Base-by-base conservation (phyloP, 169 alveolate species). In the Neospora caninum region DNA sequence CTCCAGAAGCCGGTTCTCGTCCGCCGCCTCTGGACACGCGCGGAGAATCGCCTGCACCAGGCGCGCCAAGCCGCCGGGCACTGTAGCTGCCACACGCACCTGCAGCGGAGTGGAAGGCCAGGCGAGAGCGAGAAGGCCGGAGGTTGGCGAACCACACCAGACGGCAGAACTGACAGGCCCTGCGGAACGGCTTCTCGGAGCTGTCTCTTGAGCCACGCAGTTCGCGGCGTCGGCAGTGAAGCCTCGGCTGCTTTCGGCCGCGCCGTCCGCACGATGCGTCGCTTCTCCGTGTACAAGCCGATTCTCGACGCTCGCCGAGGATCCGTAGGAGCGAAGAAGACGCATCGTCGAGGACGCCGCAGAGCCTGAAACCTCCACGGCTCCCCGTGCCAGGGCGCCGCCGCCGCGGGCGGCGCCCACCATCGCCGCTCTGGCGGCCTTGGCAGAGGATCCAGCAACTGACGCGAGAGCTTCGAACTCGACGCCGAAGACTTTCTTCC, bases 341-440 rank as follows among this genome's bases (percentile, higher is more conserved):
- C 73, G 73, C 73, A 78, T 18, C 45, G 49, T 78, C 29, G 45
- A 78, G 42, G 86, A 36, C 39, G 86, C 39, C 22, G 86, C 39
- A 9, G 42, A 18, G 45, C 86, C 45, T 7, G 89, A 82, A 29
- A 27, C 89, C n/a, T 27, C 89, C 25, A 38, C 39, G 25, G 89
- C 89, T 18, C 89, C 89, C 67, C 31, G 89, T 27, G 89, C 86
- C n/a, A n/a, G 64, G 31, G 89, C 89, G 27, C 69, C 64, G 89
- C 89, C 89, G 18, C 64, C 89, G 38, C 67, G 53, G 25, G 89
- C 89, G 1, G 41, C 89, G 38, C 89, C 89, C 36, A 43, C 89
- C 38, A 82, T 36, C 18, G 64, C 88, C 54, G 88, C 88, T 4
- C 20, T 25, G 31, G 88, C 89, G 31, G 89, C 89, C 38, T 38